Evolutionary conservation across 139 green algal genomes (phyloP).

Genomic region (Penium margaritaceum): DNA sequence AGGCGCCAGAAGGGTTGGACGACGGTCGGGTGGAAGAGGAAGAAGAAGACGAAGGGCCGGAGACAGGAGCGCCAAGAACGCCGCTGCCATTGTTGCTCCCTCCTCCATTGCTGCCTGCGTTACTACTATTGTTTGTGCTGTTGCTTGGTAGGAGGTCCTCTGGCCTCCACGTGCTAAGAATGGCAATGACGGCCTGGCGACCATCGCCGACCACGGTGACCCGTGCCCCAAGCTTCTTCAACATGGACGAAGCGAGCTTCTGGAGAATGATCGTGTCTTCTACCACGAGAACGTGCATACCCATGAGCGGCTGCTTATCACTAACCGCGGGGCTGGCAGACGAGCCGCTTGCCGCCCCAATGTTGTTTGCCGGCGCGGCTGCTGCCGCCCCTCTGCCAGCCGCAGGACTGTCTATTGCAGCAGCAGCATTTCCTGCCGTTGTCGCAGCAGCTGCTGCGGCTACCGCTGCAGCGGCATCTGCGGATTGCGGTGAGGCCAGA

Average conservation of each 20-base stretch:
- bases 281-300: conserved; percentile 35
- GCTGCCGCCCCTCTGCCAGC: too few relatives aligned
- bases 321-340: too few relatives aligned
- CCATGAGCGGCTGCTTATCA: neutral
- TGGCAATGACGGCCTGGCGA: conserved; percentile 27
- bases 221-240: conserved; percentile 30
- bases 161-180: conserved; percentile 7
- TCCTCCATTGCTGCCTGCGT: neutral
- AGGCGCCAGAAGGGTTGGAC: too few relatives aligned
- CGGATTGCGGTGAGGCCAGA: neutral
- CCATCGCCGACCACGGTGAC: conserved; percentile 34
- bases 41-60: too few relatives aligned
- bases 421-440: neutral
- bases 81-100: neutral
- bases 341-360: too few relatives aligned
- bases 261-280: conserved; percentile 37
- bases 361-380: too few relatives aligned
- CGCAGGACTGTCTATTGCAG: too few relatives aligned
- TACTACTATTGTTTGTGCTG: neutral
- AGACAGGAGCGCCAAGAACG: too few relatives aligned
- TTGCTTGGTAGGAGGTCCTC: neutral
- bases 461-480: neutral
- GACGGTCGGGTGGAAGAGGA: too few relatives aligned
- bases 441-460: neutral
- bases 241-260: conserved; percentile 18